phyloP scores from a whole-genome alignment of 352 stramenopile species.

The Pythium vanterpoolii region DNA sequence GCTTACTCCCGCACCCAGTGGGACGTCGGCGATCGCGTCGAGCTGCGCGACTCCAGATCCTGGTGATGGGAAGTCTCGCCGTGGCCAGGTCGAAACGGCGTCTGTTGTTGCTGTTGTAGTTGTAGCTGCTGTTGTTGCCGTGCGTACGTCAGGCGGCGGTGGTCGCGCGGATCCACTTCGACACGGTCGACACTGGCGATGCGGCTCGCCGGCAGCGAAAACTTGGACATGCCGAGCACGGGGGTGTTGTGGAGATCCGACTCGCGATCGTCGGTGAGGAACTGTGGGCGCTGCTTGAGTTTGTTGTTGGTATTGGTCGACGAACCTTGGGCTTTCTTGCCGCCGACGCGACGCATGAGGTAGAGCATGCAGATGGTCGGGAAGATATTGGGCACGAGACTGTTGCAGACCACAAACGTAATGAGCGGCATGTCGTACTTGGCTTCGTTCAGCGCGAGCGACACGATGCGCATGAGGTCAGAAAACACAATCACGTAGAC shows the following conservation, averaged over 20 bases:
- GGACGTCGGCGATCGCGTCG: constrained; percentile 18
- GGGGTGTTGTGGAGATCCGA: constrained; percentile 25
- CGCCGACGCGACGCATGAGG: constrained; percentile 67
- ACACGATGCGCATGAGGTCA: constrained; percentile 66
- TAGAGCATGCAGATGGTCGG: constrained; percentile 89
- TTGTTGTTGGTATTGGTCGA: background rate
- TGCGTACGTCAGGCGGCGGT: constrained; percentile 8
- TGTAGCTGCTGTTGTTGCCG: background rate
- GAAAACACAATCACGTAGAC: constrained; percentile 76
- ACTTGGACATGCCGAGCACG: constrained; percentile 33
- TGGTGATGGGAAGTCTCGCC: constrained; percentile 7
- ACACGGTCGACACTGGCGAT: constrained; percentile 25
- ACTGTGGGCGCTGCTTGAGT: constrained; percentile 48
- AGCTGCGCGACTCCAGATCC: constrained; percentile 22
- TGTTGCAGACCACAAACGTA: constrained; percentile 70
- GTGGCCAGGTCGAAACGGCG: too few species aligned
- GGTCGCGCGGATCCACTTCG: constrained; percentile 10
- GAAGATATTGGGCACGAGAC: constrained; percentile 79
- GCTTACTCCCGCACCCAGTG: constrained; percentile 29
- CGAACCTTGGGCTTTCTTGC: constrained; percentile 24
- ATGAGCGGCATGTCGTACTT: constrained; percentile 52
- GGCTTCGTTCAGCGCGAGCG: constrained; percentile 51
- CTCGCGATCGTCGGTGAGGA: constrained; percentile 46
- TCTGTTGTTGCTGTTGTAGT: background rate
- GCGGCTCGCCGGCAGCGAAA: constrained; percentile 21